Evolutionary conservation across 75 land plant genomes (phyloP), one percentile per base, ranked within the genome.

Genomic region (Ceratopteris richardii): DNA sequence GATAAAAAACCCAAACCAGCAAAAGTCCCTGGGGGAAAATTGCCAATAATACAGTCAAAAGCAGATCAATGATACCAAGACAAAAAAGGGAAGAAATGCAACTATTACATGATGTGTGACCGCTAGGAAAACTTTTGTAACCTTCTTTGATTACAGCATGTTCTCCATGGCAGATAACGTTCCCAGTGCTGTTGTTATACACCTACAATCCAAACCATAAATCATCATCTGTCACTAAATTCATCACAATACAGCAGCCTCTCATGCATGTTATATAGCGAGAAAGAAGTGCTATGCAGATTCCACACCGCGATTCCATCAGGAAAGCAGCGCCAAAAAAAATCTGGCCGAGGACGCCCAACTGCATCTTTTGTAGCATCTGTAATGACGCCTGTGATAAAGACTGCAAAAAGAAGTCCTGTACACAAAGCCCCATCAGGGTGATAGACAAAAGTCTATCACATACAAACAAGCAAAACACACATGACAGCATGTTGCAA

Each of bases 301-400:
- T 33, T 9, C 9, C 54, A n/a, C 33, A 83, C 86, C 23, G 36
- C 66, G 17, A 31, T 70, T 10, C 86, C 86, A 73, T 83, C 80
- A 14, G 86, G 86, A 61, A 87, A 87, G 59, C 91, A 86, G 20
- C 86, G 80, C 80, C 87, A 84, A 54, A 75, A 86, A 58, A 86
- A 86, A 58, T 86, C 78, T 19, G 91, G 91, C 1, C 91, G 80
- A 26, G 91, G 87, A 51, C 91, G 84, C 17, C 91, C 91, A 59
- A 83, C 80, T 19, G 72, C 91, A 74, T 80, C 80, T 68, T 86
- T 86, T 28, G 82, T 65, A 43, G 78, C 67, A 83, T 86, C 86
- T 16, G 91, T 87, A 12, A 87, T 57, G 20, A 83, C 88, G 14
- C 70, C 91, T 24, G 91, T 87, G 31, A 83, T 78, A 7, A 84